Evolutionary conservation across 345 rosid species (phyloP).

Genomic region (Melaleuca quinquenervia): DNA sequence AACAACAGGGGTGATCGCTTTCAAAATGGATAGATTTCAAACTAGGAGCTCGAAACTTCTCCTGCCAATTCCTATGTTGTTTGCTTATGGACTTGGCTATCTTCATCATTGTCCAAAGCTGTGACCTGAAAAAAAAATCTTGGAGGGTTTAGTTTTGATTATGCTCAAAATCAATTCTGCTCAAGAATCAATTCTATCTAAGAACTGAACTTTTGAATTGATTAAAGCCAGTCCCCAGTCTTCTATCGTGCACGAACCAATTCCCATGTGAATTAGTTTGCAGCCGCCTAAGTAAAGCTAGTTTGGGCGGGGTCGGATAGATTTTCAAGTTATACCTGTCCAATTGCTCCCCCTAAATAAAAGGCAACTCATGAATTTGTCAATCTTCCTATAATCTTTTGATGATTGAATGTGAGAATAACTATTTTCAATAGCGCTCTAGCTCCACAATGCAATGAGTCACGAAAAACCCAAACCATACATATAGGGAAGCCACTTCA

Average conservation of each 20-base stretch:
- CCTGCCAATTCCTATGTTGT: background rate
- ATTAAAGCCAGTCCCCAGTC: background rate
- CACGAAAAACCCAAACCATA: background rate
- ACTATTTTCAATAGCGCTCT: background rate
- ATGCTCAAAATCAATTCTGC: background rate
- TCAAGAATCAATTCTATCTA: no score
- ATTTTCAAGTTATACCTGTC: no score
- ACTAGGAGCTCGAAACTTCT: accelerated
- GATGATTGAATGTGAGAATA: background rate
- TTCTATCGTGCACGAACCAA: background rate
- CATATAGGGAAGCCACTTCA: background rate
- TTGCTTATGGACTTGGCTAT: accelerated
- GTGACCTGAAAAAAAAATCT: no score
- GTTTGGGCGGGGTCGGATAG: no score
- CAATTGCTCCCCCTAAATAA: background rate
- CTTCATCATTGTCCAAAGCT: background rate
- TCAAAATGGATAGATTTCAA: accelerated
- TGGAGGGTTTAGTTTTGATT: background rate
- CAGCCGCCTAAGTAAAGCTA: background rate
- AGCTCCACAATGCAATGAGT: background rate
- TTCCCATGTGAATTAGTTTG: background rate
- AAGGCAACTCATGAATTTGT: background rate
- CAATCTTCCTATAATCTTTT: background rate
- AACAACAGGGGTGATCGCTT: accelerated
- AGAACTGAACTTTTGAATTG: no score